A percentile compares a stretch with the other conserved stretches of the same genome.
phyloP scores from a whole-genome alignment of 2,329 filamentous ascomycete genomes.

The Neoarthrinium moseri region DNA sequence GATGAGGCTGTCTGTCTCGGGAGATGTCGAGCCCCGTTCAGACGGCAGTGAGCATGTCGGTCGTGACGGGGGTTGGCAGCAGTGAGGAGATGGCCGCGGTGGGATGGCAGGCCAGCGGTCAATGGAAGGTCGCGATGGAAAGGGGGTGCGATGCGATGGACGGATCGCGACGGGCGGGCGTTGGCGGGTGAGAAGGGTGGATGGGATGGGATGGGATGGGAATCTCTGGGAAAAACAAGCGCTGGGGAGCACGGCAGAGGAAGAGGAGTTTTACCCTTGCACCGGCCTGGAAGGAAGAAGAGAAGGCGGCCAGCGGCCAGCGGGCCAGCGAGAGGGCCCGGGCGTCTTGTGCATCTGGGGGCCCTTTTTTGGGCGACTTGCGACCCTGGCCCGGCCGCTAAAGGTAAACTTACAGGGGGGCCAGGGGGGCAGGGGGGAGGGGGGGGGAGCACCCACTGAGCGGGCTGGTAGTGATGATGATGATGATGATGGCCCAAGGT shows the following conservation, averaged over 20 bases:
- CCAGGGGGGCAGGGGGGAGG: too few relatives aligned
- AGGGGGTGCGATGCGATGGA: too few relatives aligned
- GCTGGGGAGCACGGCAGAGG: conserved; percentile 8
- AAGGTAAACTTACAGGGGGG: not conserved
- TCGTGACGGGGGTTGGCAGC: conserved; percentile 8
- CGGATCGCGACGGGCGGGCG: too few relatives aligned
- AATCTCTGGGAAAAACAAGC: conserved; percentile 8
- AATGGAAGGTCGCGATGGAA: too few relatives aligned
- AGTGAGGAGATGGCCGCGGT: not conserved
- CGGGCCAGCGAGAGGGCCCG: too few relatives aligned
- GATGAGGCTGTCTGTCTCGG: conserved; percentile 16
- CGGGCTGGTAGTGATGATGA: too few relatives aligned
- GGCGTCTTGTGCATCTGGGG: too few relatives aligned
- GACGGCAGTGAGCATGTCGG: conserved; percentile 20
- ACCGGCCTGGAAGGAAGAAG: conserved; percentile 1
- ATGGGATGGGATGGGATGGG: conserved; percentile 2
- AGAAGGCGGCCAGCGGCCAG: not conserved
- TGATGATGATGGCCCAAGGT: too few relatives aligned
- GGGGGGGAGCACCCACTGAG: too few relatives aligned
- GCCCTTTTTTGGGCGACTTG: not conserved
- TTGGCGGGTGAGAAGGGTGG: too few relatives aligned
- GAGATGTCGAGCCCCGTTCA: conserved; percentile 23
- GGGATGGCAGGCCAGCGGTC: not conserved
- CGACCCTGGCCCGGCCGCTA: not conserved
- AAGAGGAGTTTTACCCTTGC: conserved; percentile 11